phyloP scores from a whole-genome alignment of 1,284 basidiomycete genomes.

The Naganishia liquefaciens region DNA sequence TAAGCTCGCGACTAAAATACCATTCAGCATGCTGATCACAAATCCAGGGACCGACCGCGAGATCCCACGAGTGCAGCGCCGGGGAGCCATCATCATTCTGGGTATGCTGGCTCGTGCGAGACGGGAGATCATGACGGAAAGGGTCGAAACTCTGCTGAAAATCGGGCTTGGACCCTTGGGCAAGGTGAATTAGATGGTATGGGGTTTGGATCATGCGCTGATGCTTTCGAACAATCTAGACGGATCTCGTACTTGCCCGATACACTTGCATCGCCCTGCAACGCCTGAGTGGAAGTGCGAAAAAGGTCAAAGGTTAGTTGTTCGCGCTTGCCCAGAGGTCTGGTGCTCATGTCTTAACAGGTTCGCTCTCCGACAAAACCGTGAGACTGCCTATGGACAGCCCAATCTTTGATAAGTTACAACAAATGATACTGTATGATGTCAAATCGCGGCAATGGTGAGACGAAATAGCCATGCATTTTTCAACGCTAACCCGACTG shows the following conservation, averaged over 20 bases:
- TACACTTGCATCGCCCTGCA: constrained; percentile 94
- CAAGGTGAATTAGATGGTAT: constrained; percentile 61
- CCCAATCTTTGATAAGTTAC: constrained; percentile 78
- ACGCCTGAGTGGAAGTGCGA: constrained; percentile 86
- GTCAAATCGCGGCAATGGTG: constrained; percentile 82
- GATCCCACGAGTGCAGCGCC: constrained; percentile 77
- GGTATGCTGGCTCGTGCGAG: constrained; percentile 92
- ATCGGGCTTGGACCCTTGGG: constrained; percentile 86
- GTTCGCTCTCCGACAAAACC: constrained; percentile 83
- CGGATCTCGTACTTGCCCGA: constrained; percentile 82
- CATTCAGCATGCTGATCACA: constrained; percentile 3
- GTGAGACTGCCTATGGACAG: constrained; percentile 86
- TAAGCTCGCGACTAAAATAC: constrained; percentile 54
- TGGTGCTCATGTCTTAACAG: constrained; percentile 43
- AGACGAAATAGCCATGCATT: constrained; percentile 9
- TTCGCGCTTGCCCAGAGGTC: background rate
- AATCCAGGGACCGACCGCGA: constrained; percentile 66
- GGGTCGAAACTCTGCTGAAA: constrained; percentile 79
- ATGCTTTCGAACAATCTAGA: constrained; percentile 55
- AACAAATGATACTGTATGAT: constrained; percentile 73
- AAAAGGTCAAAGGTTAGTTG: constrained; percentile 85
- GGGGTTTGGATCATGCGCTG: background rate
- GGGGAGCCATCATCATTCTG: constrained; percentile 90
- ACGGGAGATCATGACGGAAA: constrained; percentile 79
- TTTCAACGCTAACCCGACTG: background rate